Base-by-base conservation (phyloP, 805 yeast genomes). In the Kazachstania africana region DNA sequence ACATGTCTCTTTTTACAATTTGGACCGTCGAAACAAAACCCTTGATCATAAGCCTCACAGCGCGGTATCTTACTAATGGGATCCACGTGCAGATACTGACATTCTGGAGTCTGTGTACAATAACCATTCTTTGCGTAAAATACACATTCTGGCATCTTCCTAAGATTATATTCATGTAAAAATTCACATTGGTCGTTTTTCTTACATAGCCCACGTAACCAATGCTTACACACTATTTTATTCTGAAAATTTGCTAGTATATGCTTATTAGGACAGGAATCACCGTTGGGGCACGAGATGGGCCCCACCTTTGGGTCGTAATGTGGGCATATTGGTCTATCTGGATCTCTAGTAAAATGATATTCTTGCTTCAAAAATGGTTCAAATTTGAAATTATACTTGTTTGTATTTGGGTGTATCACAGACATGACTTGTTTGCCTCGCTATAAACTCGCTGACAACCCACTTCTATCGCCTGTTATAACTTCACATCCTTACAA, bases 171-270 rank as follows among this genome's bases (percentile, higher is more conserved):
- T 53, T 91, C 99, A 57, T 91, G 99, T 27, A 91, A 60, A 48
- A 83, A 91, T 62, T 91, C 99, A 57, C 99, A 91, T 43, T 82
- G 83, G 44, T 85, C 94, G 31, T 93, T 94, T 63, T 88, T 88
- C 60, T 91, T 91, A 59, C 99, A 91, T 22, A 91, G 68, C 0
- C 99, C 99, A 42, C 96, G 71, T 22, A 91, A 70, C 99, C 98
- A 91, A 63, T 91, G 96, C 65, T 91, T 88, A 55, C 98, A 91
- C 4, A 91, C 98, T 33, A 91, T 83, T 53, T 79, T 78, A 53
- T 78, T 78, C 32, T 68, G 64, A 48, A 72, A 74, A 28, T 68
- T 68, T 32, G 71, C 75, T 31, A 73, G 70, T 21, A 78, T 78
- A 58, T 88, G 97, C 49, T 85, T 81, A 59, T 82, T 76, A 14